A percentile compares a stretch with the other conserved stretches of the same genome.
Conservation (phyloP, 257 asterid genomes). For the Solanum stenotomum region DNA sequence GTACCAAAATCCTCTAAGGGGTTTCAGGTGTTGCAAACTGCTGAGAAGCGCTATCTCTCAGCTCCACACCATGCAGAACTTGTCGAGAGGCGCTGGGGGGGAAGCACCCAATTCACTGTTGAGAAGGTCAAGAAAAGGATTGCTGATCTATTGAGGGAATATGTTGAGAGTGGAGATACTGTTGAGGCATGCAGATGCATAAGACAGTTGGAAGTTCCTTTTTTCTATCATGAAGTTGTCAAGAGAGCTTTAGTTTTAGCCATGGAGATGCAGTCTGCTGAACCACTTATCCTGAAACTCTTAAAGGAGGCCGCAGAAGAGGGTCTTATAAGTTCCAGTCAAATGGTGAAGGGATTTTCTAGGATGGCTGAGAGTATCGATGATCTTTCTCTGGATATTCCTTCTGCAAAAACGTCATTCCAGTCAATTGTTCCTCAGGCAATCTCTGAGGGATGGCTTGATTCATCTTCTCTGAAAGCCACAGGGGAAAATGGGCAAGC, state of each 20-base stretch:
- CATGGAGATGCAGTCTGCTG: slow-evolving; percentile 71
- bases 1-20: slow-evolving; percentile 76
- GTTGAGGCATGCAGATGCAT: slow-evolving; percentile 89
- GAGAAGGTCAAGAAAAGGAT: slow-evolving; percentile 91
- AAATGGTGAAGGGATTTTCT: slow-evolving; percentile 76
- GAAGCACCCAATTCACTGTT: slow-evolving; percentile 84
- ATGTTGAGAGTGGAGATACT: slow-evolving; percentile 82
- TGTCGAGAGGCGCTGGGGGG: slow-evolving; percentile 94
- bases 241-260: slow-evolving; percentile 76
- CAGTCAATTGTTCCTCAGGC: slow-evolving; percentile 61
- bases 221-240: slow-evolving; percentile 97
- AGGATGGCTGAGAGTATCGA: slow-evolving; percentile 89
- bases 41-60: slow-evolving; percentile 89
- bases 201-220: slow-evolving; percentile 79
- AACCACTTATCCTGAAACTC: slow-evolving; percentile 48
- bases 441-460: slow-evolving; percentile 93
- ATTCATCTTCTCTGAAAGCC: slow-evolving; percentile 43
- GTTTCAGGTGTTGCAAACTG: slow-evolving; percentile 57
- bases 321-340: slow-evolving; percentile 93
- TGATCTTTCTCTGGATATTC: slow-evolving; percentile 95
- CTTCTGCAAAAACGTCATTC: slow-evolving; percentile 62
- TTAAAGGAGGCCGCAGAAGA: slow-evolving; percentile 88
- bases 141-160: slow-evolving; percentile 73
- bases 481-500: slow-evolving; percentile 34
- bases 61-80: slow-evolving; percentile 99